These are phyloP conservation scores for Boletus smithii DNA, from an alignment of 1,284 basidiomycete species.

Conservation along the genomic window DNA sequence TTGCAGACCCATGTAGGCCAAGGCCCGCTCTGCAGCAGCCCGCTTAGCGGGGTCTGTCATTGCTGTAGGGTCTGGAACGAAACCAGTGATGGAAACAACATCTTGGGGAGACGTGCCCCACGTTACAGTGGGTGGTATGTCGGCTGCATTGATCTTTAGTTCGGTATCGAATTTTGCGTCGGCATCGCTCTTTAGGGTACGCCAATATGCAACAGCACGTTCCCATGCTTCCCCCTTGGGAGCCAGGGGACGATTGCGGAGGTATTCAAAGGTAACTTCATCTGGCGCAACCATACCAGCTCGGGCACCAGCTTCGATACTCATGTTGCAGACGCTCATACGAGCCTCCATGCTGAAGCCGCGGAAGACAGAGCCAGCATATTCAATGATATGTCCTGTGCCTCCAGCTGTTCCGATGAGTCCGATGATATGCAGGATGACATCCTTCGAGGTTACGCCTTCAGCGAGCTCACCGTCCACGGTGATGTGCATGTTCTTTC, in stretches of 20 bases:
- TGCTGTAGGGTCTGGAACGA: slow-evolving; percentile 76
- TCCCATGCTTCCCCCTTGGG: slow-evolving; percentile 92
- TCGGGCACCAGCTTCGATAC: slow-evolving; percentile 93
- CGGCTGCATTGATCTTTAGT: slow-evolving; percentile 80
- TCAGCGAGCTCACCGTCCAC: slow-evolving; percentile 85
- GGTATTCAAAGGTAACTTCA: slow-evolving; percentile 87
- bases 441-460: slow-evolving; percentile 93
- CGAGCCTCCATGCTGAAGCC: slow-evolving; percentile 92
- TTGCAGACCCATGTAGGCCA: slow-evolving; percentile 90
- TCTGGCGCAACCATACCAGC: slow-evolving; percentile 96
- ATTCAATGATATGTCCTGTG: slow-evolving; percentile 92
- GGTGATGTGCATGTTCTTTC: slow-evolving; percentile 93
- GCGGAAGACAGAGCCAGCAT: slow-evolving; percentile 88
- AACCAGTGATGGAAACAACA: slow-evolving; percentile 83
- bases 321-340: slow-evolving; percentile 99
- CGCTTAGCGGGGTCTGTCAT: slow-evolving; percentile 68
- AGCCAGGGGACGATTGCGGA: slow-evolving; percentile 81
- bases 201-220: slow-evolving; percentile 86
- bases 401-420: slow-evolving; percentile 93
- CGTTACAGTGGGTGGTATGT: slow-evolving; percentile 92
- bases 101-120: slow-evolving; percentile 98
- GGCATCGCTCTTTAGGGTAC: slow-evolving; percentile 79
- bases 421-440: slow-evolving; percentile 93
- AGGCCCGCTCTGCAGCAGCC: slow-evolving; percentile 74
- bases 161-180: slow-evolving; percentile 90